Evolutionary conservation across 2,329 filamentous ascomycete genomes (phyloP), one percentile per base, ranked within the genome.

Genomic region (Pestalotiopsis fici): DNA sequence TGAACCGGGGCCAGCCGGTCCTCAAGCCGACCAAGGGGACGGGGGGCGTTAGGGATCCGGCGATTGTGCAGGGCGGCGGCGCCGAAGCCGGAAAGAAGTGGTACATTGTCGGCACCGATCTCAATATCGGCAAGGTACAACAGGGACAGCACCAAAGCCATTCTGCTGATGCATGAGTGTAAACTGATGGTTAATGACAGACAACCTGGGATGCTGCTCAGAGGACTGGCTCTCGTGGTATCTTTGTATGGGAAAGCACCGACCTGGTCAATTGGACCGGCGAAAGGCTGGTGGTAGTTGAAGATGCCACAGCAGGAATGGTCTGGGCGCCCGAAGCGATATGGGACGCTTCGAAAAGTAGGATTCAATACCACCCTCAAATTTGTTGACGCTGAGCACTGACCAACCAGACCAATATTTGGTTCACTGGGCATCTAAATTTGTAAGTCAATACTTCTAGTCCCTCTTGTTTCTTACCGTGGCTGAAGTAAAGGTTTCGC

Each of bases 241-340:
- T 88, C 65, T 85, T 86, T 61, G 81, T 88, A 12, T 88, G 86
- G 85, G 85, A 87, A 71, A 84, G 80, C 69, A 83, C 80, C 0
- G 83, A 88, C 65, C 74, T 88, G 3, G 73, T 85, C 6, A 84
- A 81, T 68, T 88, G 85, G 83, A 78, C 71, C 12, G 76, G 77
- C 13, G 85, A 87, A 72, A 76, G 84, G 5, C 77, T 88, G 2
- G 80, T 85, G 0, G 76, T 74, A 0, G 85, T 88, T 12, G 86
- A 88, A 70, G 81, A 86, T 66, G 74, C 75, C n/a, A 83, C 80
- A 3, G 86, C 85, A 0, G 86, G 86, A 3, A 88, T 88, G 86
- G 85, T 87, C 0, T 88, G 86, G 86, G 86, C 86, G 0, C 87
- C 86, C 0, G 83, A 85, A 63, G 86, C 86, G 0, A 82, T 88